Conservation (phyloP, 176 grass and related monocot species). For the Aegilops tauschii region DNA sequence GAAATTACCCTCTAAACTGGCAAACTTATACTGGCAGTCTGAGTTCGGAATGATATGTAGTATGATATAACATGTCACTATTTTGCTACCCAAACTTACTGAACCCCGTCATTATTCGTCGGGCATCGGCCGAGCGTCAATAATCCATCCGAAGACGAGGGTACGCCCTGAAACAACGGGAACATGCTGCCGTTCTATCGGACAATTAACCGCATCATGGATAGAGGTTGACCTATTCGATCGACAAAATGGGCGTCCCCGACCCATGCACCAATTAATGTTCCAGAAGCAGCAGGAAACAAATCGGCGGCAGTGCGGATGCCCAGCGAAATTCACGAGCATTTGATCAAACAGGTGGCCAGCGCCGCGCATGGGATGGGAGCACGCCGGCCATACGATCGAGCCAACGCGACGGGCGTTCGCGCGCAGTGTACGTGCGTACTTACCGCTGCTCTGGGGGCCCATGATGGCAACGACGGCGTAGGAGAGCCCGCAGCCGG, state of each 20-base stretch:
- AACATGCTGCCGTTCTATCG: neutral
- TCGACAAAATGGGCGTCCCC: neutral
- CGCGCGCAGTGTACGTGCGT: neutral
- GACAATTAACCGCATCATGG: neutral
- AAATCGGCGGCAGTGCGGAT: neutral
- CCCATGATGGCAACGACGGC: slow-evolving; percentile 73
- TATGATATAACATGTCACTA: neutral
- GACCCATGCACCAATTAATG: neutral
- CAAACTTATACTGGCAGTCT: neutral
- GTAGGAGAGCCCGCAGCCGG: slow-evolving; percentile 58
- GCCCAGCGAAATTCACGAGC: neutral
- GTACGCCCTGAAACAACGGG: neutral
- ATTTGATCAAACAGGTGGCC: slow-evolving; percentile 38
- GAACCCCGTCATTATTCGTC: neutral
- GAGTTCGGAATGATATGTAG: neutral
- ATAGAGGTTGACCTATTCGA: neutral
- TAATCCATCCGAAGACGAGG: neutral
- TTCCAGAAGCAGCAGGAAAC: neutral
- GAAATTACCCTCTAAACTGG: neutral
- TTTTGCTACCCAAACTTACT: neutral
- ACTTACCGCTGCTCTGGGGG: slow-evolving; percentile 63
- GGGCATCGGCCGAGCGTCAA: neutral
- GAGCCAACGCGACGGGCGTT: neutral
- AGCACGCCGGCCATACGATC: neutral
- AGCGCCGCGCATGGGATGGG: neutral